Conservation (phyloP, 768 basidiomycete genomes). For the Tephrocybe sp. region DNA sequence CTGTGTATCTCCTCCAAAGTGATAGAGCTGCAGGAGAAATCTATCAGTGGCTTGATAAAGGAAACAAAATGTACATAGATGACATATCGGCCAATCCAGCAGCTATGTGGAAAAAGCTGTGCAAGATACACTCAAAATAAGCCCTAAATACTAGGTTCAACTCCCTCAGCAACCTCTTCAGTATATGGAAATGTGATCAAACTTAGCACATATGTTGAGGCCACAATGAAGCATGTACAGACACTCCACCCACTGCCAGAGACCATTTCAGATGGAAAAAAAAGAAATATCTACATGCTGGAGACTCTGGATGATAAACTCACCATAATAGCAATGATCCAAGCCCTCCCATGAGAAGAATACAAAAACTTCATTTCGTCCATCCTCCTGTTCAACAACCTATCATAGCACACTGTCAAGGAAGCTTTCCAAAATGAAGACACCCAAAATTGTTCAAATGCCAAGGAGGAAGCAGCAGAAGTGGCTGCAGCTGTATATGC, state of each 20-base stretch:
- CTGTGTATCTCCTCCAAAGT: no score
- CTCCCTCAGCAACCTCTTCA: no score
- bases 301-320: constrained; percentile 4
- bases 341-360: neutral
- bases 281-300: neutral
- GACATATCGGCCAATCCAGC: no score
- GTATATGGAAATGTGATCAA: neutral
- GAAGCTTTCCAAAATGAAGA: neutral
- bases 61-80: no score
- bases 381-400: no score
- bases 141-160: no score
- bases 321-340: constrained; percentile 5
- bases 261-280: neutral
- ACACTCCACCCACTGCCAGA: neutral
- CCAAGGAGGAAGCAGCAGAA: neutral
- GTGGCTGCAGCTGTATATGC: neutral
- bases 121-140: no score
- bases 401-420: no score
- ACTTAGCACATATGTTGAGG: neutral
- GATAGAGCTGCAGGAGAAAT: no score
- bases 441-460: neutral
- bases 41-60: no score
- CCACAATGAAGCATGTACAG: neutral
- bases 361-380: neutral
- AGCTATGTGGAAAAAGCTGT: no score